Percentiles rank a stretch among this genome's conserved stretches.
Conservation (phyloP, 2,329 filamentous ascomycete species). For the Chaetothyriales sp. region DNA sequence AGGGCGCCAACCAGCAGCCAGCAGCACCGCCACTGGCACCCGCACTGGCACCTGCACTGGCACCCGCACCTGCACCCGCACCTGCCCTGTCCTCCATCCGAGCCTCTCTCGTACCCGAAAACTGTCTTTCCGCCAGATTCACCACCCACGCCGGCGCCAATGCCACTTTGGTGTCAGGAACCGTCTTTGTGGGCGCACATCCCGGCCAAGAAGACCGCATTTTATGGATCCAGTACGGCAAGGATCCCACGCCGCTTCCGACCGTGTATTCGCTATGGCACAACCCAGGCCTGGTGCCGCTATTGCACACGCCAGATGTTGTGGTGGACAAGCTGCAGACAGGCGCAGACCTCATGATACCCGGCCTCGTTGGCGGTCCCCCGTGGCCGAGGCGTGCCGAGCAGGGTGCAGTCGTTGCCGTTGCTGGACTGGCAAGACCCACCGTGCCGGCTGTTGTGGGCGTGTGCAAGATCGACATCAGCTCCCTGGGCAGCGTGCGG, state of each 20-base stretch:
- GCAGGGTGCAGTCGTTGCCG: slow-evolving; percentile 48
- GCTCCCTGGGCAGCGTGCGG: slow-evolving; percentile 39
- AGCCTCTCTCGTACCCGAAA: slow-evolving; percentile 50
- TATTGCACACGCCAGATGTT: slow-evolving; percentile 48
- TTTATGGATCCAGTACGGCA: slow-evolving; percentile 51
- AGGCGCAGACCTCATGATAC: slow-evolving; percentile 57
- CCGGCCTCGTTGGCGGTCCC: slow-evolving; percentile 50
- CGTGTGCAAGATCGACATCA: slow-evolving; percentile 50
- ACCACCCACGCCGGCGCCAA: slow-evolving; percentile 52
- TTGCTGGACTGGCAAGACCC: slow-evolving; percentile 45
- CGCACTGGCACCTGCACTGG: too few relatives aligned
- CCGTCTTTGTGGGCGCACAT: slow-evolving; percentile 50
- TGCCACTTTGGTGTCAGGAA: slow-evolving; percentile 47
- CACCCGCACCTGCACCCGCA: too few relatives aligned
- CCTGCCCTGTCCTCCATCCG: slow-evolving; percentile 39
- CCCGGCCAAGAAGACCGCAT: slow-evolving; percentile 44
- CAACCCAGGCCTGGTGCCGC: slow-evolving; percentile 45
- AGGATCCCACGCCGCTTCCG: slow-evolving; percentile 33
- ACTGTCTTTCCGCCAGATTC: slow-evolving; percentile 48
- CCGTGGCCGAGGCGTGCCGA: slow-evolving; percentile 48
- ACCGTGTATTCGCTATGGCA: slow-evolving; percentile 55
- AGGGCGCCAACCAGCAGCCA: neutral
- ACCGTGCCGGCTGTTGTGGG: slow-evolving; percentile 52
- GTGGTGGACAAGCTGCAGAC: slow-evolving; percentile 50
- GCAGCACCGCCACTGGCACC: slow-evolving; percentile 24